Conservation (phyloP, 2,329 filamentous ascomycete genomes). For the Pochonia chlamydosporia region DNA sequence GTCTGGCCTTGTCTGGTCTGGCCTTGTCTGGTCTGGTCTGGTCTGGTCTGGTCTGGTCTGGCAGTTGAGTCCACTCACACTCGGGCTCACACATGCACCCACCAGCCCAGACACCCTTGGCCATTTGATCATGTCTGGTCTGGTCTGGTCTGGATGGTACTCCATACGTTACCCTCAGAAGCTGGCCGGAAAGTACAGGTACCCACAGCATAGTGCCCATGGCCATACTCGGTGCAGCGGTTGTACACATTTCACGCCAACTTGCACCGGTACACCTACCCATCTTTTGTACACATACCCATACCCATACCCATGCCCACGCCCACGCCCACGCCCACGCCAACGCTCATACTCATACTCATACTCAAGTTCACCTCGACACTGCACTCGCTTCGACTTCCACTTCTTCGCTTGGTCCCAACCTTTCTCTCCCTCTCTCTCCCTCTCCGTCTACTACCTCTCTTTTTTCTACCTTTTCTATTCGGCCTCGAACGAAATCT, state of each 20-base stretch:
- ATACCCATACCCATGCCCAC: too few relatives aligned
- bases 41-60: neutral
- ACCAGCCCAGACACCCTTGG: too few relatives aligned
- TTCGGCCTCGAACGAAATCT: neutral
- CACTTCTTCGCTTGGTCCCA: neutral
- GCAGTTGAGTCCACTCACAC: neutral
- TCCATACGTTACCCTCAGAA: too few relatives aligned
- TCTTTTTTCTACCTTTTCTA: neutral
- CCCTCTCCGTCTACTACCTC: neutral
- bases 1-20: neutral
- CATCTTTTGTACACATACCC: too few relatives aligned
- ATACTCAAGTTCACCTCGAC: neutral
- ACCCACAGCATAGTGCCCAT: too few relatives aligned
- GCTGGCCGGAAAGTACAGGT: too few relatives aligned
- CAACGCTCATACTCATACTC: neutral
- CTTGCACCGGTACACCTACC: too few relatives aligned
- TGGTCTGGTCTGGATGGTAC: too few relatives aligned
- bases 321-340: neutral
- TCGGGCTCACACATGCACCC: neutral
- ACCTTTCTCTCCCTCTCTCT: neutral
- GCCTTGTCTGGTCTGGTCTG: neutral
- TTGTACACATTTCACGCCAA: too few relatives aligned
- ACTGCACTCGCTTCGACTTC: neutral
- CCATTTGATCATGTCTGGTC: too few relatives aligned
- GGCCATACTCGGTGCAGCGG: too few relatives aligned